Conservation (phyloP, 345 rosid genomes). For the Cardamine chenopodiifolia region DNA sequence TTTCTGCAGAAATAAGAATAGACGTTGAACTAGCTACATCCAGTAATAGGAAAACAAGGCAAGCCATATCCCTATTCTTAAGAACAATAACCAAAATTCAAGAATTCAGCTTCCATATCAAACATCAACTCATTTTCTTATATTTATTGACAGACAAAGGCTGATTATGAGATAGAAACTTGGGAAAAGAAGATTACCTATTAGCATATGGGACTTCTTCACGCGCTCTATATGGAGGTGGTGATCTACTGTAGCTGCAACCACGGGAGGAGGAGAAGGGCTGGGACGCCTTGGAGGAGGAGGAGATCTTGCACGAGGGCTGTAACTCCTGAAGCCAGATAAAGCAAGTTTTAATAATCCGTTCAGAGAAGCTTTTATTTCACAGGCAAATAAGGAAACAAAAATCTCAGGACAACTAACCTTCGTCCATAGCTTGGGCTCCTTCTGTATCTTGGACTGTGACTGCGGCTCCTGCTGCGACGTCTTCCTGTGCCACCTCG, state of each 20-base stretch:
- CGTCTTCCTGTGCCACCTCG: constrained; percentile 80
- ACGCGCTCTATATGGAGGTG: constrained; percentile 76
- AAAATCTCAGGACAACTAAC: constrained; percentile 36
- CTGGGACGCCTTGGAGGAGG: constrained; percentile 81
- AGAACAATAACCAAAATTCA: not conserved
- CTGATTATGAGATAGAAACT: not conserved
- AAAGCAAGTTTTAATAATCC: not conserved
- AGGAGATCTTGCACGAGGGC: constrained; percentile 80
- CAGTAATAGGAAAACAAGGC: not conserved
- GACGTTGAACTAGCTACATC: not conserved
- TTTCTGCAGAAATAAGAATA: constrained; percentile 58
- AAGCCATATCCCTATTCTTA: not conserved
- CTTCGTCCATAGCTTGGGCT: constrained; percentile 89
- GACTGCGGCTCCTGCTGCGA: constrained; percentile 65
- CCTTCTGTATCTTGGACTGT: constrained; percentile 79
- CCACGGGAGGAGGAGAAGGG: constrained; percentile 74
- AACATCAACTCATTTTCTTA: constrained; percentile 2
- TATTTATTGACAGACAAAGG: not conserved
- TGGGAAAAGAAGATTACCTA: constrained; percentile 56
- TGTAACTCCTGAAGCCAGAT: constrained; percentile 63
- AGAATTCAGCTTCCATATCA: constrained; percentile 5
- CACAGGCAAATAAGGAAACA: not conserved
- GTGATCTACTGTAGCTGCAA: constrained; percentile 88
- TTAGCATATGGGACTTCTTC: constrained; percentile 87
- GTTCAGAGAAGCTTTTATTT: not conserved